These are phyloP conservation scores for Wickerhamomyces tratensis DNA, from an alignment of 805 yeast species.

Conservation along the genomic window DNA sequence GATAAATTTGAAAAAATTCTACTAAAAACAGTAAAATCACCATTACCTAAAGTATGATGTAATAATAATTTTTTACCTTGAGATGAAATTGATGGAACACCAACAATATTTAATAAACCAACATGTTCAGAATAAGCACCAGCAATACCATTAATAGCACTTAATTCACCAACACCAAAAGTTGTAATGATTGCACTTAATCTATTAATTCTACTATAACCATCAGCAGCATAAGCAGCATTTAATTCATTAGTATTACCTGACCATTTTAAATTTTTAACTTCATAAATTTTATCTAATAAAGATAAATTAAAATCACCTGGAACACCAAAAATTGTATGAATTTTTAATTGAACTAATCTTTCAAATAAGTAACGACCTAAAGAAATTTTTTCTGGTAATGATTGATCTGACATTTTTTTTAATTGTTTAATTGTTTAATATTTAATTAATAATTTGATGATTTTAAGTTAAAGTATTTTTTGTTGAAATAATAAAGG, in stretches of 20 bases:
- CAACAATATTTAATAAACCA: conserved; percentile 76
- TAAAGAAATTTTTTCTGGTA: conserved; percentile 34
- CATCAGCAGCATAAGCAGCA: conserved; percentile 85
- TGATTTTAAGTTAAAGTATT: too few species aligned
- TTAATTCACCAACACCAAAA: conserved; percentile 85
- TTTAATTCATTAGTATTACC: conserved; percentile 88
- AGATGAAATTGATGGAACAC: conserved; percentile 71
- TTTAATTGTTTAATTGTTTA: too few species aligned
- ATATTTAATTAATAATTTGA: too few species aligned
- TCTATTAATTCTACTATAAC: conserved; percentile 76
- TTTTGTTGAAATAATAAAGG: too few species aligned
- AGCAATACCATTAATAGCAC: conserved; percentile 79
- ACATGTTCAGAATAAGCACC: conserved; percentile 89
- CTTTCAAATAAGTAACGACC: conserved; percentile 77
- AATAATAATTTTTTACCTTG: conserved; percentile 63
- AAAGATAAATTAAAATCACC: conserved; percentile 74
- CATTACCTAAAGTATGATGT: conserved; percentile 81
- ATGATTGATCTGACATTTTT: conserved; percentile 21
- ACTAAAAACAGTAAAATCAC: conserved; percentile 71
- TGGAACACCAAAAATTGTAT: conserved; percentile 72
- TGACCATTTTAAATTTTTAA: conserved; percentile 74
- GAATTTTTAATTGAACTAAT: conserved; percentile 59
- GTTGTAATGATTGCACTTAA: conserved; percentile 71
- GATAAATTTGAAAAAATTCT: conserved; percentile 70
- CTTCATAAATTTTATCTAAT: conserved; percentile 65